Percentiles rank a stretch among this genome's conserved stretches.
phyloP scores from a whole-genome alignment of 2,329 filamentous ascomycete genomes.

The Ambrosiella xylebori region DNA sequence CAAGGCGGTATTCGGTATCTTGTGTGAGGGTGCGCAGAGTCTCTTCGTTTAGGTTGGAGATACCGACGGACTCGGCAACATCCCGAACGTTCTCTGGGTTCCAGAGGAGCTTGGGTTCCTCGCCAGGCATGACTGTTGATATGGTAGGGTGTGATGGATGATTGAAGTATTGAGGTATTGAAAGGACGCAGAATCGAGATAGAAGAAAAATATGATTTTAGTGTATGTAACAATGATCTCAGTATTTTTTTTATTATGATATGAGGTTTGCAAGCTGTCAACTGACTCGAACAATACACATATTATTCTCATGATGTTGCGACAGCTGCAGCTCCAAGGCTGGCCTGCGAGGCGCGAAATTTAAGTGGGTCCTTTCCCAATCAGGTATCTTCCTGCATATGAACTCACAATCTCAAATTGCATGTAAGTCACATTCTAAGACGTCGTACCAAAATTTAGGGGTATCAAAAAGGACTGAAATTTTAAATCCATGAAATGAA shows the following conservation, averaged over 20 bases:
- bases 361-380: background rate
- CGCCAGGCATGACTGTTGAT: conserved; percentile 9
- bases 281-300: background rate
- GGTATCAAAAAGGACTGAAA: background rate
- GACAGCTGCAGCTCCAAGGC: background rate
- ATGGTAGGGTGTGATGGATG: background rate
- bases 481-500: background rate
- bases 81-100: conserved; percentile 92
- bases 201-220: background rate
- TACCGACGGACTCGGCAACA: conserved; percentile 89
- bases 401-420: background rate
- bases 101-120: conserved; percentile 51
- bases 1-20: conserved; percentile 88
- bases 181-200: background rate
- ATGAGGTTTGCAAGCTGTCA: background rate
- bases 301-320: background rate
- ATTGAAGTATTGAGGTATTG: background rate
- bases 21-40: conserved; percentile 74
- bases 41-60: conserved; percentile 64
- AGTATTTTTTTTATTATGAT: background rate
- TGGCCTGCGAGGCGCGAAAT: background rate
- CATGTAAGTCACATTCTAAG: background rate
- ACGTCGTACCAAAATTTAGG: no score
- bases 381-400: background rate
- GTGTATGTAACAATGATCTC: background rate